These are phyloP conservation scores for Theileria parva DNA, from an alignment of 169 alveolate species.

Conservation along the genomic window DNA sequence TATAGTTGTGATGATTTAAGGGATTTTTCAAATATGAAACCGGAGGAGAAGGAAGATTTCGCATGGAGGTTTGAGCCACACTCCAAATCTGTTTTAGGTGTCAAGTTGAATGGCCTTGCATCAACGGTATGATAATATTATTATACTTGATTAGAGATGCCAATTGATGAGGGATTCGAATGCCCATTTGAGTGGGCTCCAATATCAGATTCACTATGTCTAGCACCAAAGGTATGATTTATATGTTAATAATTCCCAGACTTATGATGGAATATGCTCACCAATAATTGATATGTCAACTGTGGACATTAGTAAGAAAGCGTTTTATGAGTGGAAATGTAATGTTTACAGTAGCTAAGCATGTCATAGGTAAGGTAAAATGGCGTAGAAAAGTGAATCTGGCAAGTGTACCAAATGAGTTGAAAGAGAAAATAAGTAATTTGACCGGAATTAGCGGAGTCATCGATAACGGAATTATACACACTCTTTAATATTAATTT, in stretches of 20 bases:
- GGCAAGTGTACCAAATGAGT: background rate
- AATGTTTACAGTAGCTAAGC: background rate
- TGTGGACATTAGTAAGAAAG: constrained; percentile 40
- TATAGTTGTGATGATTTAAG: constrained; percentile 24
- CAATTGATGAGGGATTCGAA: constrained; percentile 16
- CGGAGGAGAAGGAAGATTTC: constrained; percentile 33
- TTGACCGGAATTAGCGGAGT: constrained; percentile 24
- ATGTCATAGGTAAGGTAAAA: background rate
- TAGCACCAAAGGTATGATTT: constrained; percentile 71
- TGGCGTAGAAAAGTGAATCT: background rate
- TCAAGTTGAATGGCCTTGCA: constrained; percentile 77
- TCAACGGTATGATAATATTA: constrained; percentile 36
- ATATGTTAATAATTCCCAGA: constrained; percentile 25
- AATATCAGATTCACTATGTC: constrained; percentile 55
- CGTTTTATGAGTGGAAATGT: constrained; percentile 67
- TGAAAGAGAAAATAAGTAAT: background rate
- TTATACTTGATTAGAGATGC: constrained; percentile 5
- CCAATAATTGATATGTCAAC: constrained; percentile 71
- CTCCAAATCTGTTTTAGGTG: constrained; percentile 36
- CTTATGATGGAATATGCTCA: constrained; percentile 69
- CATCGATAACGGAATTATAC: constrained; percentile 51
- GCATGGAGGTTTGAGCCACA: constrained; percentile 29
- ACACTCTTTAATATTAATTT: background rate
- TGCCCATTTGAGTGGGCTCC: constrained; percentile 74
- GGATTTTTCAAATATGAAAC: constrained; percentile 25